These are phyloP conservation scores for Baudoinia panamericana DNA, from an alignment of 495 filamentous ascomycete genomes.

Conservation along the genomic window DNA sequence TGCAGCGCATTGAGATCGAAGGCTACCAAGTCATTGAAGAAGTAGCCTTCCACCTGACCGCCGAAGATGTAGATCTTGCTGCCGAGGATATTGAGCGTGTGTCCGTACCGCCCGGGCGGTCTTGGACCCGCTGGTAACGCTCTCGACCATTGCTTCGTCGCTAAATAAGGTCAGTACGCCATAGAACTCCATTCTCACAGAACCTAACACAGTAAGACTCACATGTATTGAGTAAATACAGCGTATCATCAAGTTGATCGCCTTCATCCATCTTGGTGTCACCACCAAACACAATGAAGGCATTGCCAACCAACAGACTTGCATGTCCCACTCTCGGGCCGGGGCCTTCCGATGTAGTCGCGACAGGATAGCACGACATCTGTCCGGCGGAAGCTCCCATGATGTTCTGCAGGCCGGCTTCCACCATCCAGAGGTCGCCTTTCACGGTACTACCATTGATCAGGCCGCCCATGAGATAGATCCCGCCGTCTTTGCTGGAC, in stretches of 20 bases:
- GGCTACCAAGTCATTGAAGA: slow-evolving; percentile 95
- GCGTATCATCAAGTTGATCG: slow-evolving; percentile 82
- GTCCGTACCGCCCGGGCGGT: slow-evolving; percentile 86
- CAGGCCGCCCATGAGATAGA: slow-evolving; percentile 95
- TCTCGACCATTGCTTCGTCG: slow-evolving; percentile 94
- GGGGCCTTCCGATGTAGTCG: slow-evolving; percentile 83
- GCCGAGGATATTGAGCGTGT: slow-evolving; percentile 88
- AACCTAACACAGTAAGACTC: too few species aligned
- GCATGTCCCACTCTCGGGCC: slow-evolving; percentile 93
- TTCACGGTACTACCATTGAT: slow-evolving; percentile 90
- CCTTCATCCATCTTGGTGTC: slow-evolving; percentile 93
- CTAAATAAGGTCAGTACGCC: slow-evolving; percentile 36
- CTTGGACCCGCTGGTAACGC: slow-evolving; percentile 71
- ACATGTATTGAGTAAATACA: slow-evolving; percentile 98
- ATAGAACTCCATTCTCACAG: too few species aligned
- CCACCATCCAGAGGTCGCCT: slow-evolving; percentile 95
- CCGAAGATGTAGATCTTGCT: slow-evolving; percentile 97
- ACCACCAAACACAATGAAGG: slow-evolving; percentile 97
- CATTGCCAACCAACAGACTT: slow-evolving; percentile 90
- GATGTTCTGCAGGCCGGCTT: slow-evolving; percentile 43
- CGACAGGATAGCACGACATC: slow-evolving; percentile 80
- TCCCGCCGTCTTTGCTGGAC: slow-evolving; percentile 88
- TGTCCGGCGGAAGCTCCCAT: slow-evolving; percentile 27
- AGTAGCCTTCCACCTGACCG: slow-evolving; percentile 91
- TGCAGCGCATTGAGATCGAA: slow-evolving; percentile 94